Base-by-base conservation (phyloP, 305 asterid genomes). In the Vinca major region DNA sequence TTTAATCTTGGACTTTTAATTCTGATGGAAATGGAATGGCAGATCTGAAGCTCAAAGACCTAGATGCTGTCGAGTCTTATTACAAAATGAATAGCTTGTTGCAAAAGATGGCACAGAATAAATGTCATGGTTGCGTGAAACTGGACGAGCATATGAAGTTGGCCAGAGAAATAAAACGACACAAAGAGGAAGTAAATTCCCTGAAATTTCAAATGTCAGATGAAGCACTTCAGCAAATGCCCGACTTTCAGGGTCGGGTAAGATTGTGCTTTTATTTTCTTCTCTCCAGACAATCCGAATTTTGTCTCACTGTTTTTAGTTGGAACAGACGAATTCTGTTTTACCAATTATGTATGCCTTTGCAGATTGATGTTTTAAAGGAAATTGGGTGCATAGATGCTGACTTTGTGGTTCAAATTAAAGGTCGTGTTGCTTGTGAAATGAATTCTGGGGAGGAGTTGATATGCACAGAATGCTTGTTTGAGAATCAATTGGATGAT, bases 371-470 rank as follows among this genome's bases (percentile, higher is more conserved):
- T 76, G 95, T 93, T 75, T 80, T 93, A 81, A 86, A 93, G 81
- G 91, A 88, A 85, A 81, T 85, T 78, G 96, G 97, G 70, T 93
- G 96, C 70, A 82, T 93, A 77, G 95, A 91, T 79, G 80, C 83
- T 68, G 99, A 91, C 73, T 97, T 89, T 70, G 97, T 87, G 57
- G 99, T 91, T 74, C 99, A 91, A 84, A 89, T 93, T 54, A 93
- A 93, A 84, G 99, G 99, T 43, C 96, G 99, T 62, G 99, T 93
- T 75, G 99, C 99, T 71, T 91, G 99, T 72, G 97, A 91, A 79
- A 93, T 93, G 99, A 93, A 93, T 81, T 93, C 99, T 62, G 99
- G 97, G 79, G 99, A 93, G 86, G 99, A 93, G 79, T 80, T 93
- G 80, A 91, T 91, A 77, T 82, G 97, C 78, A 93, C 99, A 0